Evolutionary conservation across 2,329 filamentous ascomycete genomes (phyloP), one percentile per base, ranked within the genome.

Genomic region (Mycosphaerelloides madeirae): DNA sequence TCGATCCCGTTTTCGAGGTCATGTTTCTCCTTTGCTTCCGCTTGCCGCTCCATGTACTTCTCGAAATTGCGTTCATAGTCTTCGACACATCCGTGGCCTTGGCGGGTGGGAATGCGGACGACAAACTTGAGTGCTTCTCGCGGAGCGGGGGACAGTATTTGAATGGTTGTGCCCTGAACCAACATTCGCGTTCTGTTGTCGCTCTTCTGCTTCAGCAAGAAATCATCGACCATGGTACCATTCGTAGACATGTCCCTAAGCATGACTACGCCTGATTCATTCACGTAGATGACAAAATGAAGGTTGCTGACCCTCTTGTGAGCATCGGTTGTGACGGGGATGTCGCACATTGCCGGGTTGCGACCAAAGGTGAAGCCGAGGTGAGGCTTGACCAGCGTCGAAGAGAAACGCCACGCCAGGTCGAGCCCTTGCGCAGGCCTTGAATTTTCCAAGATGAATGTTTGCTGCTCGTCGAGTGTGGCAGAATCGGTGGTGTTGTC

Each of bases 261-360:
- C 88, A 98, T 95, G 53, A 96, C 76, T 44, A 86, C 83, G 20
- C 85, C 87, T 52, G 87, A 80, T n/a, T 81, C 74, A 58, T 94
- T 98, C 57, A 95, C 76, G 61, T 85, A 95, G 50, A 98, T 95
- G 41, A 88, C 84, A 64, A 97, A 98, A 64, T 98, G 93, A n/a
- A 85, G 77, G 62, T 97, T 96, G 72, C 91, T 97, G 48, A 98
- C 78, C 33, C 86, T 79, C 63, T 80, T 84, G 41, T 79, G 72
- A 1, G 78, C 77, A 54, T 91, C 84, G 51, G 82, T 75, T 29
- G 71, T 65, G 37, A 87, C 80, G 46, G 83, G 68, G 40, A 87
- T 73, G 59, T 98, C 93, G 65, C 87, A 93, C 28, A 79, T 76
- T 35, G 65, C 57, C 1, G 67, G 56, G 59, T 93, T 91, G 43